Base-by-base conservation (phyloP, 371 early-diverging fungal genomes). In the Ordospora colligata region DNA sequence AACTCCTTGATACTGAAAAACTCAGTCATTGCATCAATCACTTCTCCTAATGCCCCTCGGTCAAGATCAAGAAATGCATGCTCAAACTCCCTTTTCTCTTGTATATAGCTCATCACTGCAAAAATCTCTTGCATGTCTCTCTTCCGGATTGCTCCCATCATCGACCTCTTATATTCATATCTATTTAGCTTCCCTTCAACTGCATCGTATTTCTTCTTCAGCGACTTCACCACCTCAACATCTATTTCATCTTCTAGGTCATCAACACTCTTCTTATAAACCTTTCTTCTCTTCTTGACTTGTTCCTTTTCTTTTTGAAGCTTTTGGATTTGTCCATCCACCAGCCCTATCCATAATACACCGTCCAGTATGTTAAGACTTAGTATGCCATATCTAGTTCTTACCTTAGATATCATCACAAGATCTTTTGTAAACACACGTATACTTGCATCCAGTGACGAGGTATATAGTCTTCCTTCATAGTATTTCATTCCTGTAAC, bases 21-120 rank as follows among this genome's bases (percentile, higher is more conserved):
- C 43, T 81, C 78, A n/a, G 58, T 49, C 12, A 73, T 69, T 19
- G 77, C 69, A 62, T 69, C 73, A n/a, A 77, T 23, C 32, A 75
- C 50, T 4, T 23, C 37, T 2, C 42, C 40, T 0, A 81, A 2
- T 46, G 67, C 65, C 11, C 67, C 49, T 19, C 65, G 47, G 21
- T 70, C 67, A n/a, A 63, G 12, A 64, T 67, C 62, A 9, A 32
- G 11, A 3, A 81, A 37, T 19, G 67, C 52, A 51, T 66, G 74
- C 37, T 58, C 77, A 27, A 81, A 14, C 49, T 51, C 51, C 23
- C 45, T 0, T 49, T 69, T 62, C 4, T 81, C 63, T 14, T 74
- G 22, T 22, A 77, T 32, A 52, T 67, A 74, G 25, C 67, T 68
- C 40, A 81, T 46, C 40, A 77, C 78, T 27, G 65, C 8, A 54